Evolutionary conservation across 2,329 filamentous ascomycete genomes (phyloP).

Genomic region (Stylonectria norvegica): DNA sequence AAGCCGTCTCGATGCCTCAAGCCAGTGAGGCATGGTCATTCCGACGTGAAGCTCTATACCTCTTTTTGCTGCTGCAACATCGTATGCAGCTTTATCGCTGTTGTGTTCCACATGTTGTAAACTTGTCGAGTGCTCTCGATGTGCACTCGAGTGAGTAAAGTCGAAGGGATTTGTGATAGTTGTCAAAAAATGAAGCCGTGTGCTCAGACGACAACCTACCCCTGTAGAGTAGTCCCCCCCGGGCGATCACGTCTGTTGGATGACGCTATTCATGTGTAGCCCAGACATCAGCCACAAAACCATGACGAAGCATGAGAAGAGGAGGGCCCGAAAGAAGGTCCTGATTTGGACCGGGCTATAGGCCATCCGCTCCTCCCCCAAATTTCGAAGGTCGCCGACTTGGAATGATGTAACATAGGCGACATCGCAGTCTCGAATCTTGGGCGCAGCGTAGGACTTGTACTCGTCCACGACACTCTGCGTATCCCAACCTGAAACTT

Average conservation of each 20-base stretch:
- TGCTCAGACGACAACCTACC: too few species aligned
- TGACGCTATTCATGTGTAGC: conserved; percentile 30
- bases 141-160: neutral
- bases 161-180: too few species aligned
- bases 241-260: too few species aligned
- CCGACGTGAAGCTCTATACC: conserved; percentile 3
- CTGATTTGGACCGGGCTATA: conserved; percentile 27
- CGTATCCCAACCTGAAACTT: conserved; percentile 65
- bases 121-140: too few species aligned
- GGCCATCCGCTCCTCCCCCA: conserved; percentile 9
- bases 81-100: neutral
- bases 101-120: neutral
- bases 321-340: conserved; percentile 41
- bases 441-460: conserved; percentile 58
- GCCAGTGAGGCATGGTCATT: conserved; percentile 12
- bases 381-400: conserved; percentile 32
- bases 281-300: conserved; percentile 43
- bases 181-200: too few species aligned
- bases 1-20: conserved; percentile 16
- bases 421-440: conserved; percentile 58
- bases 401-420: conserved; percentile 55
- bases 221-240: too few species aligned
- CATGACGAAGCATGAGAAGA: conserved; percentile 42
- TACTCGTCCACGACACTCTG: conserved; percentile 70
- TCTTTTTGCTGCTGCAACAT: too few species aligned